Conservation (phyloP, 495 filamentous ascomycete species). For the Lindgomyces ingoldianus region DNA sequence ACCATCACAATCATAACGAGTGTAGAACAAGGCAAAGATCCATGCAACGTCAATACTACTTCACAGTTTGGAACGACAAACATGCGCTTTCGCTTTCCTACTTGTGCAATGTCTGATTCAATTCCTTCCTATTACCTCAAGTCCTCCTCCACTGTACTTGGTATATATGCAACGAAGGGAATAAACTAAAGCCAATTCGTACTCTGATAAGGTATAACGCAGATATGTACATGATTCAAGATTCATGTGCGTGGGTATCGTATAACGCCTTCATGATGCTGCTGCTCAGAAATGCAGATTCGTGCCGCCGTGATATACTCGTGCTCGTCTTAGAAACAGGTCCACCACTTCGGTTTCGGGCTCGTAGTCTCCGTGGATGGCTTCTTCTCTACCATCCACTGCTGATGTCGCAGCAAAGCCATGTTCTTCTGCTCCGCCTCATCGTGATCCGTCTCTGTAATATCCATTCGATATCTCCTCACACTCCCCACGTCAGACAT, state of each 20-base stretch:
- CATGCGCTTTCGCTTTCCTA: background rate
- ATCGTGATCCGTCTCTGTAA: constrained; percentile 8
- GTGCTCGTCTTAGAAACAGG: constrained; percentile 16
- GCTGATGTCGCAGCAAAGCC: background rate
- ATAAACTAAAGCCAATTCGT: background rate
- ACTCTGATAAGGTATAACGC: background rate
- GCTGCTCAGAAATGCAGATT: background rate
- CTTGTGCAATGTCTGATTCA: background rate
- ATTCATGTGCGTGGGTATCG: background rate
- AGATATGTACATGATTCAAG: background rate
- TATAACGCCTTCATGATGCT: background rate
- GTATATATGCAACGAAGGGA: background rate
- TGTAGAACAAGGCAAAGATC: no score
- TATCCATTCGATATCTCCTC: constrained; percentile 29
- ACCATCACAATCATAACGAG: no score
- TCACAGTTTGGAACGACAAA: no score
- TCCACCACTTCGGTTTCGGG: constrained; percentile 14
- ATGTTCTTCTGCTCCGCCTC: constrained; percentile 24
- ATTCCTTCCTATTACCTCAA: background rate
- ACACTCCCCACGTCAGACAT: constrained; percentile 22
- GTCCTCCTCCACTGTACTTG: background rate
- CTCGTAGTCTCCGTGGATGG: background rate
- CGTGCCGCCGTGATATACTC: background rate
- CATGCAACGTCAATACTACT: no score
- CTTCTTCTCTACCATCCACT: background rate